Evolutionary conservation across 352 stramenopile species (phyloP).

Genomic region (Blastocystis sp.): DNA sequence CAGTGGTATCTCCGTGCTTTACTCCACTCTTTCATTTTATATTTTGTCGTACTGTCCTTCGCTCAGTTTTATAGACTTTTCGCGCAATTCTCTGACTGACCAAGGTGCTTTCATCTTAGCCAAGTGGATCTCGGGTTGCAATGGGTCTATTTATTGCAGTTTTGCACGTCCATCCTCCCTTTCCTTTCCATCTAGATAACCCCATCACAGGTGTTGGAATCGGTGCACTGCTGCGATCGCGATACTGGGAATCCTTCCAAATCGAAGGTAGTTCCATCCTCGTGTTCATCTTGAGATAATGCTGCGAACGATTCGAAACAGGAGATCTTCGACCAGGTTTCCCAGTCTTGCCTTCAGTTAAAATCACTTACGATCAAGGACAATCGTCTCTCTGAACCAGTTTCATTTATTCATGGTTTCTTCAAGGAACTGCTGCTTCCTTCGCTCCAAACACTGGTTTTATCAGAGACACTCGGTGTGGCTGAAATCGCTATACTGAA

Average conservation of each 20-base stretch:
- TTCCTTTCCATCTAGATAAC: background rate
- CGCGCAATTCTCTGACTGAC: background rate
- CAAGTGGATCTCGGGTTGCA: background rate
- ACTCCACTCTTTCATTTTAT: background rate
- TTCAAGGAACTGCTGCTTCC: background rate
- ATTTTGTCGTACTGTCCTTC: background rate
- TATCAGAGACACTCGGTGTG: background rate
- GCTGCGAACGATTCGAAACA: background rate
- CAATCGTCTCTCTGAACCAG: background rate
- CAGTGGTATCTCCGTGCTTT: background rate
- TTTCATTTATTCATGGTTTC: background rate
- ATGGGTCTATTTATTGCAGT: background rate
- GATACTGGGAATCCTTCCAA: background rate
- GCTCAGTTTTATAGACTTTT: background rate
- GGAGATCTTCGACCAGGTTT: background rate
- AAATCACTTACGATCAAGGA: background rate
- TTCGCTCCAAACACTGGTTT: background rate
- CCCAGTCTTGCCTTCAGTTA: background rate
- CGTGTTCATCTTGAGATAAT: background rate
- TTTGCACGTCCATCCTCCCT: background rate
- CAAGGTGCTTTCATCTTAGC: background rate
- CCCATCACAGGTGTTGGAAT: background rate
- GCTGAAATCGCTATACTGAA: background rate
- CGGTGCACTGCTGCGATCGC: background rate
- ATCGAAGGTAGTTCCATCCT: background rate